Evolutionary conservation across 73 alveolate species (phyloP), one percentile per base, ranked within the genome.

Genomic region (Tetrahymena malaccensis): DNA sequence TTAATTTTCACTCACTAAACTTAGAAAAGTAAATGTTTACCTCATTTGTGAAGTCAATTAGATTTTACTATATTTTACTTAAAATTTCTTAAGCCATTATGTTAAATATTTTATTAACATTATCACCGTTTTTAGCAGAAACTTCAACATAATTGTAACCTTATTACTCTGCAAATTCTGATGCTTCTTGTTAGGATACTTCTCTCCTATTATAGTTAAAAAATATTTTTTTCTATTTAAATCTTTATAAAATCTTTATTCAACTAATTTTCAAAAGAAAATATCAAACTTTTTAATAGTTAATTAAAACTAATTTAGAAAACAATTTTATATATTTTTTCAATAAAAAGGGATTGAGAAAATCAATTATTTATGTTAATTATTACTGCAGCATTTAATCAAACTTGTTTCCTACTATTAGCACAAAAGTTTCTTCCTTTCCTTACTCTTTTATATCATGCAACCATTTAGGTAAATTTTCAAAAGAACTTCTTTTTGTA

Each of bases 331-430:
- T 40, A 40, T 40, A 40, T 40, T 40, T 10, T 40, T 0, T 6
- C 3, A 40, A 7, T 7, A 7, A 6, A 4, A 40, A 40, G 16
- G 9, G 9, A 11, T 40, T 7, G 9, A 6, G 3, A 7, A 15
- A 40, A 40, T 40, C 44, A 1, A 50, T 55, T 37, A 37, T 43
- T n/a, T 11, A 22, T 44, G 11, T 34, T 11, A 44, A 17, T 85
- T 43, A 38, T 44, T 95, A 93, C 96, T 93, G 97, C 2, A 55
- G 70, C 40, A 38, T 96, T 27, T 93, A 50, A 94, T 96, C 98
- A 25, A 43, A 17, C 85, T 97, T 97, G 37, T 97, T 97, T 27
- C 98, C 98, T 27, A 97, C 96, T 44, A 97, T 85, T 40, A 85
- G 84, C n/a, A 97, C 95, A 38, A 96, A 96, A 17, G 94, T 96